Conservation (phyloP, 495 filamentous ascomycete genomes). For the Hyaloscypha hepaticicola region DNA sequence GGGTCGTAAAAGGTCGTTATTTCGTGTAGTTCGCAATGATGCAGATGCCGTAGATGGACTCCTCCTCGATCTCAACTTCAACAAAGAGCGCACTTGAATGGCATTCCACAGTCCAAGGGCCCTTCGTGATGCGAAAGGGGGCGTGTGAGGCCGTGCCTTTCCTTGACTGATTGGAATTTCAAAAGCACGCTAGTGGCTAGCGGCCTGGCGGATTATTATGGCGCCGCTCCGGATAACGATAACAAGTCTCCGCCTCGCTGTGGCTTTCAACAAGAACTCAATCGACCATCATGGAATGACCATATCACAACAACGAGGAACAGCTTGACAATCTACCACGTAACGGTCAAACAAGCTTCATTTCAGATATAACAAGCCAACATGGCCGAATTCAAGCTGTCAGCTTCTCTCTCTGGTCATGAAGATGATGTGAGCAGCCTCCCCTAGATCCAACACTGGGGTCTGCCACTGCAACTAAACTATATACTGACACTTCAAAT, state of each 20-base stretch:
- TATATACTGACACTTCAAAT: conserved; percentile 19
- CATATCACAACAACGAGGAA: not conserved
- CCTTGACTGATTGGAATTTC: not conserved
- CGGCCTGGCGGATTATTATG: not conserved
- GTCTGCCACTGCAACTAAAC: conserved; percentile 4
- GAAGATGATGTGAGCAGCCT: conserved; percentile 71
- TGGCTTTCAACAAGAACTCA: conserved; percentile 10
- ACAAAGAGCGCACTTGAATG: conserved; percentile 27
- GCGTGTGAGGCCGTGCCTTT: not conserved
- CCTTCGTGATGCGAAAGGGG: conserved; percentile 19
- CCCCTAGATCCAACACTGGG: not conserved
- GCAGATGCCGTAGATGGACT: conserved; percentile 8
- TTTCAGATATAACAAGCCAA: not conserved
- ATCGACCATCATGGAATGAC: conserved; percentile 21
- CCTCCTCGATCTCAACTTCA: conserved; percentile 1
- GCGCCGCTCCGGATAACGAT: conserved; percentile 14
- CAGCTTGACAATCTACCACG: not conserved
- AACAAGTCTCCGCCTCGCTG: not conserved
- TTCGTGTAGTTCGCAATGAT: conserved; percentile 9
- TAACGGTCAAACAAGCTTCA: not conserved
- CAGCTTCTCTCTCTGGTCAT: conserved; percentile 76
- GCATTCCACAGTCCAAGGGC: conserved; percentile 30
- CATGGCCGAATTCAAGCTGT: conserved; percentile 72
- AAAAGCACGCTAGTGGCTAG: conserved; percentile 1
- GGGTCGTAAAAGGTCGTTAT: conserved; percentile 33